These are phyloP conservation scores for Chytriomyces sp. DNA, from an alignment of 192 early-diverging fungal genomes.

Conservation along the genomic window DNA sequence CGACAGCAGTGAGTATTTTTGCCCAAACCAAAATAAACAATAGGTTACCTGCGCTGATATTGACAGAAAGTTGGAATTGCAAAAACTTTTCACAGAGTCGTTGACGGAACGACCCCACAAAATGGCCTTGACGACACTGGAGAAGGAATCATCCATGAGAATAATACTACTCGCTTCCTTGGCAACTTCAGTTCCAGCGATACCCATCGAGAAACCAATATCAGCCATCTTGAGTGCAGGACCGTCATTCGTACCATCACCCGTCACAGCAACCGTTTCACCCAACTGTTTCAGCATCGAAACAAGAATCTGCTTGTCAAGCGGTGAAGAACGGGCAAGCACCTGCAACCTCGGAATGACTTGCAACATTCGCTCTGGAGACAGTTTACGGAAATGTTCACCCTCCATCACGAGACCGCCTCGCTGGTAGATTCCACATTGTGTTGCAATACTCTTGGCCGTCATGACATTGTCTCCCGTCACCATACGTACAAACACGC, in stretches of 20 bases:
- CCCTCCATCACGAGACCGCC: conserved; percentile 72
- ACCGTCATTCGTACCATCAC: conserved; percentile 97
- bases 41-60: conserved; percentile 65
- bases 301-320: conserved; percentile 89
- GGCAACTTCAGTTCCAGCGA: conserved; percentile 92
- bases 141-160: conserved; percentile 92
- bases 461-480: conserved; percentile 69
- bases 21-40: no score
- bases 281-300: conserved; percentile 68
- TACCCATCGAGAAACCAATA: conserved; percentile 94
- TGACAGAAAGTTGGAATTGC: conserved; percentile 97
- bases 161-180: conserved; percentile 95
- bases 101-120: conserved; percentile 95
- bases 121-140: conserved; percentile 89
- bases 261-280: conserved; percentile 94
- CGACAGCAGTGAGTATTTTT: no score
- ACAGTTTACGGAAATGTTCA: conserved; percentile 74
- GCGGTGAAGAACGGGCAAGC: conserved; percentile 84
- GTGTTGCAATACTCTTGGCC: conserved; percentile 66
- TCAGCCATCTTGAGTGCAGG: conserved; percentile 88
- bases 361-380: conserved; percentile 59
- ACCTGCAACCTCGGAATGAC: conserved; percentile 66
- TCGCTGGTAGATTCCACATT: conserved; percentile 48
- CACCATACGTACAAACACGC: conserved; percentile 91
- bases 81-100: conserved; percentile 96